Base-by-base conservation (phyloP, 208 protist species). In the Acanthamoeba pearcei region DNA sequence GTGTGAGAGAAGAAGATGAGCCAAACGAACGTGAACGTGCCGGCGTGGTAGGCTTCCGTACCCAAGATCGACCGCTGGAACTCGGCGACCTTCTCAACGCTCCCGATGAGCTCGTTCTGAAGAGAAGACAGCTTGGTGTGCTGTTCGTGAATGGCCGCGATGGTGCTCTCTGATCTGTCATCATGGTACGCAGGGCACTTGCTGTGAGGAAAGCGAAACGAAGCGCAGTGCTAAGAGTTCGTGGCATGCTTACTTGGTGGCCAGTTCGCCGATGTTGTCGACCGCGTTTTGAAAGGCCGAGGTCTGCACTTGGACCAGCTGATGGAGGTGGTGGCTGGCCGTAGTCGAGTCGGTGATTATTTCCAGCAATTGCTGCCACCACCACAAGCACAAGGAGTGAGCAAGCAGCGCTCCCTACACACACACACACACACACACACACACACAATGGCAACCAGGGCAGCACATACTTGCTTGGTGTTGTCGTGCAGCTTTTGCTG, bases 401-500 rank as follows among this genome's bases (percentile, higher is more conserved):
- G 38, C 38, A 49, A 49, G 35, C 29, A 17, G 17, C 24, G 35
- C 6, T 49, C 46, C 46, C 72, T 27, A n/a, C 27, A 53, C 49
- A 53, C 49, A 49, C 46, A 49, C 35, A 12, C 29, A 35, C 15
- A 32, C 68, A 46, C 49, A 53, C 49, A 15, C 49, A 51, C 49
- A 83, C 76, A 38, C 24, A 68, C 62, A 68, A 0, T 12, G 46
- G 46, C 0, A 5, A 49, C 46, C 10, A 49, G 46, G 46, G 46
- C 57, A 64, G 57, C 57, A 5, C 57, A 24, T 64, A 83, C 76
- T 46, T 83, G 42, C 22, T 64, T 89, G 51, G 80, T 89, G n/a
- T n/a, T 64, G 46, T 89, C 27, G 32, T 89, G 80, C 3, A 89
- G 46, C 80, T 89, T 57, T n/a, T 89, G 80, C 32, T 89, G 80